Conservation (phyloP, 208 protist genomes). For the Acanthamoeba rhysodes region DNA sequence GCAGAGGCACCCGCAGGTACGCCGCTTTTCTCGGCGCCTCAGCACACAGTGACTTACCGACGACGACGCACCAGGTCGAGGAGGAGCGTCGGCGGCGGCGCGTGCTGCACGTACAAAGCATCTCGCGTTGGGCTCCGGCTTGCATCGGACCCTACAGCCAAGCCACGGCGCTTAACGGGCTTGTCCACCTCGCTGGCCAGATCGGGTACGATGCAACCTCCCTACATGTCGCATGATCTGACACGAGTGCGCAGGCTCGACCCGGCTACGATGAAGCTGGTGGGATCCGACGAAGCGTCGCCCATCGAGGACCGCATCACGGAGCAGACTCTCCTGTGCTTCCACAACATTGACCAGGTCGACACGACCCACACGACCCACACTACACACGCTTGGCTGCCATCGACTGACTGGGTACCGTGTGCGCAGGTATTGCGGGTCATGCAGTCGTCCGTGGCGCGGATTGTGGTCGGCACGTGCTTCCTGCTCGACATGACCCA, state of each 20-base stretch:
- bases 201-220: not conserved
- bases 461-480: conserved; percentile 8
- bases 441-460: conserved; percentile 18
- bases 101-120: conserved; percentile 76
- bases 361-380: not conserved
- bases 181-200: conserved; percentile 67
- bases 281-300: not conserved
- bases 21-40: too few relatives aligned
- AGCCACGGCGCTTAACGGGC: conserved; percentile 16
- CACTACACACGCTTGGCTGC: too few relatives aligned
- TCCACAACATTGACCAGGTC: conserved; percentile 43
- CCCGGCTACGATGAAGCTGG: conserved; percentile 46
- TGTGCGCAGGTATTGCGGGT: not conserved
- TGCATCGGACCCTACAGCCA: conserved; percentile 79
- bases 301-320: not conserved
- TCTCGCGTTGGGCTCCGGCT: conserved; percentile 70
- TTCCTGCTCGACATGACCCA: conserved; percentile 2
- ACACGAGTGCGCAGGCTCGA: not conserved
- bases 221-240: not conserved
- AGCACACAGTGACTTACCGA: too few relatives aligned
- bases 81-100: not conserved
- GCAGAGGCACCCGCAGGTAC: not conserved
- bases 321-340: not conserved
- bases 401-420: not conserved
- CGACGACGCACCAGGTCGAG: not conserved